These are phyloP conservation scores for Trapa bicornis DNA, from an alignment of 345 rosid genomes.

Conservation along the genomic window DNA sequence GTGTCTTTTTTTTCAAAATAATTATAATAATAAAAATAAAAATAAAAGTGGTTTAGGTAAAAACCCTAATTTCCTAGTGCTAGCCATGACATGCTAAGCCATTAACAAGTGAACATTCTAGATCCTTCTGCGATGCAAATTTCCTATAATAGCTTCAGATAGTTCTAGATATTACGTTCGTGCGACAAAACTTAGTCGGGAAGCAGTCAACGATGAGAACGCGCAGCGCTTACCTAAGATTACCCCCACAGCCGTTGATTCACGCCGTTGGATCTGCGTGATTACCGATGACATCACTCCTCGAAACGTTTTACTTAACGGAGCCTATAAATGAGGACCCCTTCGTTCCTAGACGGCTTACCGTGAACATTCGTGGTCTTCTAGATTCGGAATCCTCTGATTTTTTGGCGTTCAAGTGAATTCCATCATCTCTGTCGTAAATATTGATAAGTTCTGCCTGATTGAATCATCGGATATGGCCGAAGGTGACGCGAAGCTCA, in stretches of 20 bases:
- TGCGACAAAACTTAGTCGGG: background rate
- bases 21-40: too few species aligned
- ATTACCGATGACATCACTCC: background rate
- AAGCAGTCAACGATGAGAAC: constrained; percentile 7
- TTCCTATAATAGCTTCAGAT: background rate
- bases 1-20: too few species aligned
- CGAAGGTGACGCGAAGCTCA: constrained; percentile 9
- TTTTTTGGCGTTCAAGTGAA: background rate
- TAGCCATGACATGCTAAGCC: too few species aligned
- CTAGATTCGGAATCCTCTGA: background rate
- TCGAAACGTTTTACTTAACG: background rate
- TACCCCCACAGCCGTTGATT: background rate
- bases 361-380: background rate
- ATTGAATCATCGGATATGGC: constrained; percentile 11
- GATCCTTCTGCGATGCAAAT: background rate
- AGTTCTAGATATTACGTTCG: background rate
- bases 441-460: background rate
- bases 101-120: background rate
- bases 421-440: background rate
- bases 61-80: too few species aligned
- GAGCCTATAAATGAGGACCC: background rate
- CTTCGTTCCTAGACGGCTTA: too few species aligned
- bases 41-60: too few species aligned
- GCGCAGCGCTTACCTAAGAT: background rate
- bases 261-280: background rate